These are phyloP conservation scores for Agroathelia rolfsii DNA, from an alignment of 1,284 basidiomycete genomes.

Conservation along the genomic window DNA sequence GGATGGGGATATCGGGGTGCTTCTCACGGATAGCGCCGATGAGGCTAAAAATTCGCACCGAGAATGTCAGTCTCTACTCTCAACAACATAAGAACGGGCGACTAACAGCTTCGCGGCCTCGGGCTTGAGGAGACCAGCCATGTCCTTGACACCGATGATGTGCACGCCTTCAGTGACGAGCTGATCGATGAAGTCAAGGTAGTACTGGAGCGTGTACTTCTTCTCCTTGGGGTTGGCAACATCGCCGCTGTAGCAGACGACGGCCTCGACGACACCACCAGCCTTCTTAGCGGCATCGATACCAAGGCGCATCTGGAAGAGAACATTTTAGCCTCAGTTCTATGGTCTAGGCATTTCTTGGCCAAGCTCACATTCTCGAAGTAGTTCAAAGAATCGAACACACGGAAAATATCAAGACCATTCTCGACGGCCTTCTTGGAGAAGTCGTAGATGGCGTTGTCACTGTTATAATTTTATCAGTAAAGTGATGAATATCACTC, in stretches of 20 bases:
- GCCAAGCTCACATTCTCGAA: slow-evolving; percentile 53
- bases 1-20: slow-evolving; percentile 96
- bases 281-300: slow-evolving; percentile 99
- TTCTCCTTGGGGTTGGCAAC: slow-evolving; percentile 91
- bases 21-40: slow-evolving; percentile 91
- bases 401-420: slow-evolving; percentile 98
- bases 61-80: slow-evolving; percentile 4
- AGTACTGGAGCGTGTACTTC: slow-evolving; percentile 98
- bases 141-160: slow-evolving; percentile 97
- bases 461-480: slow-evolving; percentile 38
- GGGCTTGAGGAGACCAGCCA: slow-evolving; percentile 97
- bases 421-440: slow-evolving; percentile 98
- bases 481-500: slow-evolving; percentile 1
- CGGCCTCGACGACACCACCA: slow-evolving; percentile 95
- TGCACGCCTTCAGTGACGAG: slow-evolving; percentile 95
- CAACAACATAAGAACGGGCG: slow-evolving; percentile 5
- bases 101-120: slow-evolving; percentile 80
- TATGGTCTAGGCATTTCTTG: slow-evolving; percentile 2
- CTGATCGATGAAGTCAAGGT: slow-evolving; percentile 91
- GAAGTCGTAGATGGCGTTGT: slow-evolving; percentile 99
- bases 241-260: slow-evolving; percentile 99
- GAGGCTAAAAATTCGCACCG: slow-evolving; percentile 41
- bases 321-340: too few relatives aligned
- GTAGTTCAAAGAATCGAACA: slow-evolving; percentile 99
- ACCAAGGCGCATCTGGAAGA: slow-evolving; percentile 82